These are phyloP conservation scores for Lactuca sativa DNA, from an alignment of 129 eudicot genomes.

Conservation along the genomic window DNA sequence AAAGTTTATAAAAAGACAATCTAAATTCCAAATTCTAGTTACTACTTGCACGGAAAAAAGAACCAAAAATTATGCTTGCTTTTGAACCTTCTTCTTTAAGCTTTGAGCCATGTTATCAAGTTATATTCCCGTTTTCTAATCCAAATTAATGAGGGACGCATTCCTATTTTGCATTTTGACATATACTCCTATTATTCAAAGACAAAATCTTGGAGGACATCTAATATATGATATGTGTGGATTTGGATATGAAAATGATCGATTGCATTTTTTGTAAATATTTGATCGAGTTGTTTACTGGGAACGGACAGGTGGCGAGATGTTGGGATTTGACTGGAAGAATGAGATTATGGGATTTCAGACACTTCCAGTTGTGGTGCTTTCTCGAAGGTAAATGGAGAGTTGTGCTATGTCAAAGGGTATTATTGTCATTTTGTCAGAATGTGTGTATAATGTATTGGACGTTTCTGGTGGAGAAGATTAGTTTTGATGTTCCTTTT, in stretches of 20 bases:
- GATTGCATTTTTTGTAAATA: slow-evolving; percentile 40
- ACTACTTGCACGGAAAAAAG: slow-evolving; percentile 36
- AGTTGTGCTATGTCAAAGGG: slow-evolving; percentile 34
- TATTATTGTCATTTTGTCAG: background rate
- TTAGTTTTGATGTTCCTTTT: slow-evolving; percentile 12
- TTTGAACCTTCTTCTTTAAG: slow-evolving; percentile 52
- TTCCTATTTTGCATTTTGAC: slow-evolving; percentile 38
- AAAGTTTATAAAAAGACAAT: no score
- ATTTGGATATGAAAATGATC: slow-evolving; percentile 16
- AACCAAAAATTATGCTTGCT: slow-evolving; percentile 41
- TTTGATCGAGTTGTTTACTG: slow-evolving; percentile 46
- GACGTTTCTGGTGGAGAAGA: slow-evolving; percentile 36
- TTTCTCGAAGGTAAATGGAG: slow-evolving; percentile 39
- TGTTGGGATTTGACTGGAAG: slow-evolving; percentile 47
- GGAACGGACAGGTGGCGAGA: slow-evolving; percentile 37
- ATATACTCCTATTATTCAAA: slow-evolving; percentile 45
- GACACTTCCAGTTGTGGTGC: slow-evolving; percentile 32
- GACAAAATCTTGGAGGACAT: slow-evolving; percentile 43
- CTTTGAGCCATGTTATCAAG: slow-evolving; percentile 37
- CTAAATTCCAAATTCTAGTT: slow-evolving; percentile 31
- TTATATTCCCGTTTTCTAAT: slow-evolving; percentile 43
- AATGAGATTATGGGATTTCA: slow-evolving; percentile 34
- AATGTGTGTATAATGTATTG: slow-evolving; percentile 6
- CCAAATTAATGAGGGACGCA: slow-evolving; percentile 19
- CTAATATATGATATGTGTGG: slow-evolving; percentile 19